These are phyloP conservation scores for Coniochaeta sp. DNA, from an alignment of 2,329 filamentous ascomycete species.

Conservation along the genomic window DNA sequence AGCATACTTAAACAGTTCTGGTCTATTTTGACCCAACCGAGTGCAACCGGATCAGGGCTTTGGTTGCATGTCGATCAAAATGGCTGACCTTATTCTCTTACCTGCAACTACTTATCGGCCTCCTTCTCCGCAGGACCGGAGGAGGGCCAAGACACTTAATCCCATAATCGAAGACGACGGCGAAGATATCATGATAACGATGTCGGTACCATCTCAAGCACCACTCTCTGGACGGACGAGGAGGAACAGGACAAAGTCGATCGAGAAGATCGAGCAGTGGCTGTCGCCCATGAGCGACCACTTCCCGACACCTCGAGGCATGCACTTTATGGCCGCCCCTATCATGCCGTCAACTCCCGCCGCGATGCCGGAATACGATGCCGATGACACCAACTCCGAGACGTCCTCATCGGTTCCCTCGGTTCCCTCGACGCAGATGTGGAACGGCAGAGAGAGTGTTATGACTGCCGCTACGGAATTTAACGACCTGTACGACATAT, in stretches of 20 bases:
- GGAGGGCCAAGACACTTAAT: slow-evolving; percentile 49
- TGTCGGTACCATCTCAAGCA: slow-evolving; percentile 4
- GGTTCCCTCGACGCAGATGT: slow-evolving; percentile 48
- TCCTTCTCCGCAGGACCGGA: slow-evolving; percentile 49
- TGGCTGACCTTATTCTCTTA: slow-evolving; percentile 38
- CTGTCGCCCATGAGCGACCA: slow-evolving; percentile 54
- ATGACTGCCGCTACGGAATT: slow-evolving; percentile 66
- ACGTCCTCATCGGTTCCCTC: slow-evolving; percentile 46
- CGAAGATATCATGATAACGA: slow-evolving; percentile 22
- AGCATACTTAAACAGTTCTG: slow-evolving; percentile 9
- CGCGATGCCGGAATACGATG: slow-evolving; percentile 38
- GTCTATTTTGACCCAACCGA: slow-evolving; percentile 19
- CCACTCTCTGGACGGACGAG: slow-evolving; percentile 12
- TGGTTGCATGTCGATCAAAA: slow-evolving; percentile 26
- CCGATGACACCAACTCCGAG: slow-evolving; percentile 25
- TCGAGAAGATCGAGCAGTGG: slow-evolving; percentile 51
- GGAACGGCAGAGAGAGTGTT: slow-evolving; percentile 55
- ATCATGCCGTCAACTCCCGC: slow-evolving; percentile 54
- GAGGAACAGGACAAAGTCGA: slow-evolving; percentile 24
- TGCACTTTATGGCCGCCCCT: slow-evolving; percentile 57
- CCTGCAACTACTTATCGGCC: slow-evolving; percentile 35
- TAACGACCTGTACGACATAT: slow-evolving; percentile 82
- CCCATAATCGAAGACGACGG: slow-evolving; percentile 56
- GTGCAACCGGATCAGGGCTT: slow-evolving; percentile 7
- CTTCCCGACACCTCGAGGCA: slow-evolving; percentile 66